Evolutionary conservation across 176 grass and related monocot species (phyloP), one percentile per base, ranked within the genome.

Genomic region (Raddia guianensis): DNA sequence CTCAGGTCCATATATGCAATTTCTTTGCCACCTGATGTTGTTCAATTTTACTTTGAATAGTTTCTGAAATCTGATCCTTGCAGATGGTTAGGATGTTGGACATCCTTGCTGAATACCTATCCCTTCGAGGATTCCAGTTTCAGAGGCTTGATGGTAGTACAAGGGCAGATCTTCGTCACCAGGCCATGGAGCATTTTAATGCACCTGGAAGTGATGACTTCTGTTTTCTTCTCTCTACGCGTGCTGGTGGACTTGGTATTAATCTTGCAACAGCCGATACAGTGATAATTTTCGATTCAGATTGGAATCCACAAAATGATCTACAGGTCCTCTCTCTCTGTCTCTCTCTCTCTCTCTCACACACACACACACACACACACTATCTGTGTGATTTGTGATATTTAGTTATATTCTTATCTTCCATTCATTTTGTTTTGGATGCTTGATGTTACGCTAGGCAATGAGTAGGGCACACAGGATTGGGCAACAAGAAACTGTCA

Each of bases 61-160:
- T 13, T 54, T 82, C 44, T 27, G 70, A 57, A 55, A 47, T 73
- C 59, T 67, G 67, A 62, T 89, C 70, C 55, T 70, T 84, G 73
- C 92, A 99, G 96, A 99, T 99, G 96, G 96, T 99, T 72, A 95
- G 80, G 90, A 95, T 99, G 96, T 78, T 99, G 84, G 96, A 99
- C 82, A 99, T 99, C 80, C 91, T 99, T 86, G 87, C 96, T 43
- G 96, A 99, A 76, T 99, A 99, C 81, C 82, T 99, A 49, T 93
- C 92, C 9, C 82, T 99, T 79, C 86, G 92, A 74, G 96, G 96
- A 76, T 95, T 99, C 79, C 92, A 99, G 80, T 99, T 91, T 87
- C 96, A 99, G 82, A 93, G 96, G 75, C 90, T 99, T 89, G 96
- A 99, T 93, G 96, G 96, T 64, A 99, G 96, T 79, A 99, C 96